Evolutionary conservation across 805 yeast genomes (phyloP).

Genomic region (Brettanomyces custersianus): DNA sequence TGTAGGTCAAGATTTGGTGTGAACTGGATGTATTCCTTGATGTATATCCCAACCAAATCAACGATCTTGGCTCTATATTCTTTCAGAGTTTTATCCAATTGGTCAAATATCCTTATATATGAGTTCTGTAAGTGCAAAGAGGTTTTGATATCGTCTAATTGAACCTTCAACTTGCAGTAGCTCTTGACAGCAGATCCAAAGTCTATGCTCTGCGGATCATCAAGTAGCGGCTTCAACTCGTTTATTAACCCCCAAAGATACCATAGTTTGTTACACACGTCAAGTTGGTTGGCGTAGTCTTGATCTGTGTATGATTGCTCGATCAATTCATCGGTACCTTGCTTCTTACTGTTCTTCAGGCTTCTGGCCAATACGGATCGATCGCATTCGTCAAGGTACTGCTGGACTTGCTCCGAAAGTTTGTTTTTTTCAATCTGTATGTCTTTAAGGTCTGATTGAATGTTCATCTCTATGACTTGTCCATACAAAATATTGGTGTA

Average conservation of each 20-base stretch:
- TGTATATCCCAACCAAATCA: constrained; percentile 5
- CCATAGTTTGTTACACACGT: constrained; percentile 24
- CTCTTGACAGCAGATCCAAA: constrained; percentile 10
- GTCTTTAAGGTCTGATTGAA: no score
- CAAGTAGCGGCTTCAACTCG: constrained; percentile 13
- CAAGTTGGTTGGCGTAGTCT: constrained; percentile 19
- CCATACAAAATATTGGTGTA: no score
- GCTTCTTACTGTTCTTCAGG: neutral
- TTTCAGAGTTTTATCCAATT: constrained; percentile 8
- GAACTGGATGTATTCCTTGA: constrained; percentile 11
- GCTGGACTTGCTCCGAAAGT: no score
- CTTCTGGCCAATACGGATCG: no score
- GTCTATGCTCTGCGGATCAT: constrained; percentile 8
- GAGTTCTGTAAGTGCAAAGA: constrained; percentile 6
- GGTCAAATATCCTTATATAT: constrained; percentile 9
- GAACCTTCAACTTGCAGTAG: constrained; percentile 11
- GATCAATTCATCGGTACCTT: neutral
- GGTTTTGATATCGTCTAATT: constrained; percentile 1
- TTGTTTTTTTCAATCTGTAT: no score
- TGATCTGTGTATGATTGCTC: neutral
- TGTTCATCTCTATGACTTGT: no score
- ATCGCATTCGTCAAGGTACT: no score
- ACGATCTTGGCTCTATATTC: constrained; percentile 6
- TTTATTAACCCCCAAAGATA: constrained; percentile 21
- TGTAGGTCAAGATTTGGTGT: constrained; percentile 6